Base-by-base conservation (phyloP, 306 rosid species). In the Fragaria vesca region DNA sequence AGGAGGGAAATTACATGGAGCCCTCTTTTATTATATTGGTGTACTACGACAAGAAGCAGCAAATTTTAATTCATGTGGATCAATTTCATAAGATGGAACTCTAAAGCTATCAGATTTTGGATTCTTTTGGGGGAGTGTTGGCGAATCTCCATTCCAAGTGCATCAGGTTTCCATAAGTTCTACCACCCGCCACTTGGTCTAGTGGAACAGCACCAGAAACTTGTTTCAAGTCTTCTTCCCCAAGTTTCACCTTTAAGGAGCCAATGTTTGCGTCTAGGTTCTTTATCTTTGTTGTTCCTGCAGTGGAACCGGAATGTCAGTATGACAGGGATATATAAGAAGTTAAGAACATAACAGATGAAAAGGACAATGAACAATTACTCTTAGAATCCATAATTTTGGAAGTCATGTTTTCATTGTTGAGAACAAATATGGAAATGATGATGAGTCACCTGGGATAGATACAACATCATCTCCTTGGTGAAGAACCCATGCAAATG, bases 401-500 rank as follows among this genome's bases (percentile, higher is more conserved):
- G 24, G 24, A 24, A 24, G 24, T 24, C 24, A 24, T 24, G 24
- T 24, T 24, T 24, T 24, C 24, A 24, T 24, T 24, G 24, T 24
- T 24, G 24, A 24, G 24, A 24, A 24, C 24, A 24, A 47, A 38
- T 48, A 13, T 12, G 52, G 15, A 48, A 48, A 18, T 2, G 16
- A 18, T 18, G 10, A 76, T 66, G 77, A 24, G 24, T 24, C 24
- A 83, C 88, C 86, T 5, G 91, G 91, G 24, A 86, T 88, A 15
- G 91, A 86, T 8, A 79, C 88, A 58, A 88, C 88, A 77, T 88
- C 93, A 42, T 88, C 73, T 61, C 91, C 97, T 82, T 85, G 89
- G 9, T 84, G 85, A 58, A 93, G 89, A 55, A 91, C 86, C 96
- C 96, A 89, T 57, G 93, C 88, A 32, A 90, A 77, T 68, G 96